These are phyloP conservation scores for Trichoderma orchidacearum DNA, from an alignment of 495 filamentous ascomycete species.

Conservation along the genomic window DNA sequence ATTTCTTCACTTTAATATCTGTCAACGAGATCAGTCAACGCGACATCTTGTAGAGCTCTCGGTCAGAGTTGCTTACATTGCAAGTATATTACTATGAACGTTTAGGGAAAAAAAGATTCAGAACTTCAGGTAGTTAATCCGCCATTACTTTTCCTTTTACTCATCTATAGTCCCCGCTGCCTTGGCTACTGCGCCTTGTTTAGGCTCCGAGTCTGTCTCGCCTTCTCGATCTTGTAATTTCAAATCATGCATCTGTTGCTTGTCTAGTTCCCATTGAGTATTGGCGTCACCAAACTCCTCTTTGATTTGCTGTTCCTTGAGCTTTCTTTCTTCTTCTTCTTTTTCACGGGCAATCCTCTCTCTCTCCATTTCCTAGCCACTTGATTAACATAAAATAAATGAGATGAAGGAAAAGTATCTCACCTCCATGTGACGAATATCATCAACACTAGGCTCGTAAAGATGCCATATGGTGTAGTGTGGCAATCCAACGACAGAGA, in stretches of 20 bases:
- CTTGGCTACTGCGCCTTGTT: not conserved
- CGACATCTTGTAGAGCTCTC: too few species aligned
- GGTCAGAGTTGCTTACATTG: too few species aligned
- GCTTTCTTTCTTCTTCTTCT: constrained; percentile 56
- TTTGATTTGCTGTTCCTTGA: constrained; percentile 52
- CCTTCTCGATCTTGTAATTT: not conserved
- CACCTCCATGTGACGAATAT: constrained; percentile 91
- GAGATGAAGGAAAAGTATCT: constrained; percentile 5
- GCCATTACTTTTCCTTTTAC: not conserved
- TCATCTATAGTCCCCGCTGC: not conserved
- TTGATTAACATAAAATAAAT: constrained; percentile 7
- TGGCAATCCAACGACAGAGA: constrained; percentile 90
- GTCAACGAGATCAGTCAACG: too few species aligned
- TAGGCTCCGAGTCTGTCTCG: not conserved
- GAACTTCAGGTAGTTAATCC: not conserved
- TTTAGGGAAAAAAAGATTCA: not conserved
- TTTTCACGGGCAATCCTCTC: constrained; percentile 60
- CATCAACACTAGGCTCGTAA: constrained; percentile 95
- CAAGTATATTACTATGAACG: too few species aligned
- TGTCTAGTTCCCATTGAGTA: constrained; percentile 73
- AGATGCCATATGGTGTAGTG: constrained; percentile 99
- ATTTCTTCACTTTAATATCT: too few species aligned
- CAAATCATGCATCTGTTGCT: constrained; percentile 50
- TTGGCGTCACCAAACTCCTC: constrained; percentile 56
- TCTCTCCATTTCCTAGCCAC: constrained; percentile 63